Base-by-base conservation (phyloP, 2,329 filamentous ascomycete species). In the Beauveria pseudobassiana region DNA sequence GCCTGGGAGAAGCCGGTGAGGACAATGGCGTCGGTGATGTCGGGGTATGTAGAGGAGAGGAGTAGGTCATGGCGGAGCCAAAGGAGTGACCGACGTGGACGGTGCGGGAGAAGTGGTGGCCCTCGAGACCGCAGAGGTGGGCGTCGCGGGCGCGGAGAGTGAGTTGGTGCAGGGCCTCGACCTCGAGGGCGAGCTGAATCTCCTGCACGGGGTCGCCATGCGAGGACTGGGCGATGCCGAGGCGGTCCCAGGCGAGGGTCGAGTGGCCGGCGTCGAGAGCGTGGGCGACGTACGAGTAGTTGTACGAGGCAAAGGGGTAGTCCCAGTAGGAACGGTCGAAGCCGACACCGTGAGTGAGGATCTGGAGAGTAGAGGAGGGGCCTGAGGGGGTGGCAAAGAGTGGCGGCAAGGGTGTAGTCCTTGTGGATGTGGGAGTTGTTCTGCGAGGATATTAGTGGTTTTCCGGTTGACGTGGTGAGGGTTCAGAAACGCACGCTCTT, bases 41-140 rank as follows among this genome's bases (percentile, higher is more conserved):
- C 68, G 1, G 84, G 83, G 66, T 84, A 75, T 62, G 74, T 69
- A 52, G 77, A 77, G 8, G 81, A 79, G 22, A 88, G 75, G 73
- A 77, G 71, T 84, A 86, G 2, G 79, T 81, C 66, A 84, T 81
- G 6, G 79, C 72, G 0, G 84, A 85, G 38, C 86, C 86, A 66
- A 86, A 88, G 0, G 82, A 85, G 74, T 89, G 85, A 14, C 86
- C 86, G 18, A 86, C 76, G 69, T 88, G 85, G 9, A 85, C 74
- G 26, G 84, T 73, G 67, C 81, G 78, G 50, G 68, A 62, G 65
- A 73, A 77, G 22, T 64, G 65, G 52, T 70, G 65, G 26, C 51
- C 52, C 30, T 69, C 69, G n/a, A 82, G 70, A 22, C 74, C 72
- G 0, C 74, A 69, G 26, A 87, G 72, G 0, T 68, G 67, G 52